These are phyloP conservation scores for Gyrodon lividus DNA, from an alignment of 768 basidiomycete species.

Conservation along the genomic window DNA sequence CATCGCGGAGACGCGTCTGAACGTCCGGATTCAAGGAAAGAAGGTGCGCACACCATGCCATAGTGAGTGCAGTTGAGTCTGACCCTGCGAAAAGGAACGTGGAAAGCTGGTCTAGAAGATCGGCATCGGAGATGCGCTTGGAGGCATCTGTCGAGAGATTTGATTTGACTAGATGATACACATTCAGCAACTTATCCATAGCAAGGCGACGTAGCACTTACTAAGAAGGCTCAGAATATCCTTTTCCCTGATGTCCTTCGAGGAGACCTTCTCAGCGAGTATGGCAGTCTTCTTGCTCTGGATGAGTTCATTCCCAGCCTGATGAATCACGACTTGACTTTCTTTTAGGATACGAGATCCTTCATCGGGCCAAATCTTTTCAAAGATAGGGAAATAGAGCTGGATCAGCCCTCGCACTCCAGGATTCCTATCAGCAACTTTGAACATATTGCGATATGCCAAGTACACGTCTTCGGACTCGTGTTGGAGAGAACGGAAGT, in stretches of 20 bases:
- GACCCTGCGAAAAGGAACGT: constrained; percentile 66
- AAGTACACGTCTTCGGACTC: constrained; percentile 48
- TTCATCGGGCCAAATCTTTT: constrained; percentile 46
- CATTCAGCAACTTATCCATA: background rate
- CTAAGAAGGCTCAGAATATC: constrained; percentile 51
- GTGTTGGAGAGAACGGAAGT: constrained; percentile 48
- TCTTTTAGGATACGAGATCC: constrained; percentile 37
- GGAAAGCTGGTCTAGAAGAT: constrained; percentile 62
- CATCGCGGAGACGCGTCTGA: constrained; percentile 56
- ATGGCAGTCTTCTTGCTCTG: constrained; percentile 40
- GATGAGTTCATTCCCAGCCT: constrained; percentile 43
- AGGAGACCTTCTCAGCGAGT: constrained; percentile 34
- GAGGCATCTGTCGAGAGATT: constrained; percentile 49
- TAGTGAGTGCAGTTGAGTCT: constrained; percentile 54
- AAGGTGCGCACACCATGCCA: constrained; percentile 58
- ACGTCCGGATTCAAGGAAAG: constrained; percentile 53
- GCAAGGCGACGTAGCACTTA: constrained; percentile 26
- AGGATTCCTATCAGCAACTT: constrained; percentile 46
- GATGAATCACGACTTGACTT: constrained; percentile 39
- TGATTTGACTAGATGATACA: constrained; percentile 50
- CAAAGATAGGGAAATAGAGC: constrained; percentile 46
- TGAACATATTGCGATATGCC: constrained; percentile 51
- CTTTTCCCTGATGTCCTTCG: constrained; percentile 34
- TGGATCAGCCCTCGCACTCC: constrained; percentile 40
- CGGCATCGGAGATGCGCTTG: constrained; percentile 54